These are phyloP conservation scores for Colletotrichum paranaense DNA, from an alignment of 2,329 filamentous ascomycete genomes.

Conservation along the genomic window DNA sequence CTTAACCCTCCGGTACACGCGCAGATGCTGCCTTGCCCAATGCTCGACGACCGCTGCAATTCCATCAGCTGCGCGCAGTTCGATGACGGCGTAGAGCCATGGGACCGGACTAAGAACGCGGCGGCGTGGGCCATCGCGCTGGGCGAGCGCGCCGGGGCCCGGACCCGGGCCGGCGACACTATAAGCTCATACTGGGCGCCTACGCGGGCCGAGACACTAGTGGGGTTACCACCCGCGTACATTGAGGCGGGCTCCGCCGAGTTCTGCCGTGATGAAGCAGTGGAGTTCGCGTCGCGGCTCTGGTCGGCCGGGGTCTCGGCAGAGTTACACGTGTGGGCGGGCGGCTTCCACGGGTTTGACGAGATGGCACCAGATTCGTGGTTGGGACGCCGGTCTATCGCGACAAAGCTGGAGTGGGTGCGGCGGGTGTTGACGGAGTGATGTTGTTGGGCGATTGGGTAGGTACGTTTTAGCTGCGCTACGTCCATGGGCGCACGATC, in stretches of 20 bases:
- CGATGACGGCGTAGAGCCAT: slow-evolving; percentile 36
- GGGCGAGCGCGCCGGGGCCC: neutral
- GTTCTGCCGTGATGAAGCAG: slow-evolving; percentile 39
- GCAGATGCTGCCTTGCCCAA: slow-evolving; percentile 40
- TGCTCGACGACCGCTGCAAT: slow-evolving; percentile 39
- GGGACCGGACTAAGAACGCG: slow-evolving; percentile 34
- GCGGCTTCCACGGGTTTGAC: slow-evolving; percentile 54
- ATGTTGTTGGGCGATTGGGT: neutral
- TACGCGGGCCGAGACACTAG: slow-evolving; percentile 34
- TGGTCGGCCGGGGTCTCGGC: slow-evolving; percentile 50
- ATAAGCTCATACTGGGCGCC: slow-evolving; percentile 37
- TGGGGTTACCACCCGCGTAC: slow-evolving; percentile 36
- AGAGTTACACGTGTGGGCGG: slow-evolving; percentile 56
- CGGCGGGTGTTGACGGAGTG: too few species aligned
- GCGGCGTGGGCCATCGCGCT: slow-evolving; percentile 35
- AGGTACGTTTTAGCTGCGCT: neutral
- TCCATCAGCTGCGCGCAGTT: slow-evolving; percentile 38
- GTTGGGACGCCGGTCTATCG: neutral
- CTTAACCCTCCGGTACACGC: slow-evolving; percentile 31
- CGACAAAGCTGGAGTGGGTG: neutral
- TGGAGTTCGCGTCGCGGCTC: slow-evolving; percentile 45
- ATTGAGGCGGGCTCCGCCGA: slow-evolving; percentile 39
- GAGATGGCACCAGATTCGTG: slow-evolving; percentile 26
- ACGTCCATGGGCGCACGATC: neutral
- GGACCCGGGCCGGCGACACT: slow-evolving; percentile 25